Conservation (phyloP, 2,329 filamentous ascomycete species). For the Nigrospora sphaerica region DNA sequence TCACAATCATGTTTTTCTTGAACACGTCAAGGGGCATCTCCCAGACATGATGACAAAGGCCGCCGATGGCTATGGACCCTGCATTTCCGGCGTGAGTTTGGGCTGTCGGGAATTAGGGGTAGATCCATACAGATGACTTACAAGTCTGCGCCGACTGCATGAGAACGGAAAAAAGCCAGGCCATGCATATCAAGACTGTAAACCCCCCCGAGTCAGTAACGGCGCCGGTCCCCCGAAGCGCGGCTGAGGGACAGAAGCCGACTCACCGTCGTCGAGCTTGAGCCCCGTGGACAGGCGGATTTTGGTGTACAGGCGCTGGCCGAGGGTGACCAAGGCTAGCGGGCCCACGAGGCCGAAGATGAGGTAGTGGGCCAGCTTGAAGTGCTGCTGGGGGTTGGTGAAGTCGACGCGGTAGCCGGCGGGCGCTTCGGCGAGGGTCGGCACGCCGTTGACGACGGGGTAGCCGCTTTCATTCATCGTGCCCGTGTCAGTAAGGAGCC, state of each 20-base stretch:
- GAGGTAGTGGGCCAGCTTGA: slow-evolving; percentile 13
- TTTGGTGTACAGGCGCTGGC: slow-evolving; percentile 24
- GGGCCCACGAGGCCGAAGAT: slow-evolving; percentile 17
- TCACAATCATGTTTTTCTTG: slow-evolving; percentile 6
- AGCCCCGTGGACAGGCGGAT: slow-evolving; percentile 10
- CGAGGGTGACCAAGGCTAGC: slow-evolving; percentile 15
- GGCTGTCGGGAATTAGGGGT: background rate
- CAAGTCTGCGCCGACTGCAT: background rate
- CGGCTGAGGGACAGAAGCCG: background rate
- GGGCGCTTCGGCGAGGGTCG: slow-evolving; percentile 16
- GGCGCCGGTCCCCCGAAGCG: background rate
- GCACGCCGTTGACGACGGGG: slow-evolving; percentile 14
- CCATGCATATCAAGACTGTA: slow-evolving; percentile 17
- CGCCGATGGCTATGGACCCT: slow-evolving; percentile 1
- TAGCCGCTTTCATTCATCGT: background rate
- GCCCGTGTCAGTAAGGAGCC: no score
- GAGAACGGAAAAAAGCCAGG: slow-evolving; percentile 9
- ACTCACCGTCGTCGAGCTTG: slow-evolving; percentile 9
- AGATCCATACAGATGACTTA: background rate
- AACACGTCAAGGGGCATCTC: slow-evolving; percentile 8
- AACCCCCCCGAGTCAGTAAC: background rate
- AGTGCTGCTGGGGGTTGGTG: slow-evolving; percentile 19
- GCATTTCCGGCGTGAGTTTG: background rate
- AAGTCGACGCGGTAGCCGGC: slow-evolving; percentile 25
- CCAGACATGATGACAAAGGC: slow-evolving; percentile 9